These are phyloP conservation scores for Cyclocybe aegerita DNA, from an alignment of 768 basidiomycete genomes.

Conservation along the genomic window DNA sequence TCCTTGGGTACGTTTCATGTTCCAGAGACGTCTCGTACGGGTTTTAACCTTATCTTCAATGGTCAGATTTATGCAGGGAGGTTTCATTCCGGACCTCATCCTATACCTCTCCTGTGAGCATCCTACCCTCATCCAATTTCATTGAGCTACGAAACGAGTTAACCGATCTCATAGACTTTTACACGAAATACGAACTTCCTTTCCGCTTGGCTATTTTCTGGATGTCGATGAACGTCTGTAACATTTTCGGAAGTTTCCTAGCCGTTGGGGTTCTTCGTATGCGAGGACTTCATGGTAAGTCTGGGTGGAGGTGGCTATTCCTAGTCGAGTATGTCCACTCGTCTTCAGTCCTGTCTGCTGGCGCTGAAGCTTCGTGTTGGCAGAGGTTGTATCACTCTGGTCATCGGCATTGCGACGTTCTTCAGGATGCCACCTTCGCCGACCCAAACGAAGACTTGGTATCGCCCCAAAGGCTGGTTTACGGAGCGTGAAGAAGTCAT, in stretches of 20 bases:
- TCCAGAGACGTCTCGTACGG: neutral
- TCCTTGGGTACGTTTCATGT: conserved; percentile 24
- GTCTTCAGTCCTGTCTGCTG: too few species aligned
- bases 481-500: conserved; percentile 36
- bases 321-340: conserved; percentile 45
- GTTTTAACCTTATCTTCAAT: conserved; percentile 26
- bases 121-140: too few species aligned
- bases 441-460: conserved; percentile 61
- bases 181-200: conserved; percentile 57
- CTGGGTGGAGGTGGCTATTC: conserved; percentile 61
- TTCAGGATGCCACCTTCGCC: conserved; percentile 61
- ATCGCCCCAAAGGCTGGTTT: conserved; percentile 65
- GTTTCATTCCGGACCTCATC: conserved; percentile 65
- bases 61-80: conserved; percentile 61
- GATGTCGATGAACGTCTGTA: conserved; percentile 53
- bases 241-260: conserved; percentile 58
- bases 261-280: conserved; percentile 60
- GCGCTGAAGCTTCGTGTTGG: too few species aligned
- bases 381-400: conserved; percentile 33
- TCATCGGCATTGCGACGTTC: conserved; percentile 49
- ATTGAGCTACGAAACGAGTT: neutral
- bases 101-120: conserved; percentile 52
- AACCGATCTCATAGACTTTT: conserved; percentile 36
- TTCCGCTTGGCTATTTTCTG: conserved; percentile 69
- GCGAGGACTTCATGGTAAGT: conserved; percentile 50